phyloP scores from a whole-genome alignment of 2,329 filamentous ascomycete genomes.

The Talaromyces sp. region DNA sequence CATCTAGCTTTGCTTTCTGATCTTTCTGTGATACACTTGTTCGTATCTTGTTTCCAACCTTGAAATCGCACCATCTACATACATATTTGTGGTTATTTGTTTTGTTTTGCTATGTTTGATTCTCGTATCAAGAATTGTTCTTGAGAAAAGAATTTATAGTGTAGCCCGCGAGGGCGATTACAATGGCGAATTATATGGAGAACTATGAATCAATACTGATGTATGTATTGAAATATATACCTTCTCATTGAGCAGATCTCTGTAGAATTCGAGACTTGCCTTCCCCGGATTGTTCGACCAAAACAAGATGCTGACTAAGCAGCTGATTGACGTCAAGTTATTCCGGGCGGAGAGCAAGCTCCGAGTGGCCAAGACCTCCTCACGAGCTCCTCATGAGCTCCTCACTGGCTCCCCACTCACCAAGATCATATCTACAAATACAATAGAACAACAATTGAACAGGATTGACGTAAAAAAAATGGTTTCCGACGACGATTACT shows the following conservation, averaged over 20 bases:
- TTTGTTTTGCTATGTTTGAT: background rate
- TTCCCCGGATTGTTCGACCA: background rate
- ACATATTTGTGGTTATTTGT: background rate
- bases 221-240: no score
- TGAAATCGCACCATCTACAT: background rate
- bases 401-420: background rate
- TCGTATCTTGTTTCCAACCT: slow-evolving; percentile 2
- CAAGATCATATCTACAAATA: background rate
- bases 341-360: slow-evolving; percentile 1
- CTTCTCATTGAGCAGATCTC: background rate
- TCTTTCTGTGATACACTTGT: slow-evolving; percentile 5
- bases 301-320: background rate
- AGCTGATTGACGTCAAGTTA: background rate
- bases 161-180: slow-evolving; percentile 18
- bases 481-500: background rate
- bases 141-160: slow-evolving; percentile 13
- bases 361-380: background rate
- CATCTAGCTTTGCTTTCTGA: slow-evolving; percentile 1
- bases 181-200: background rate
- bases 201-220: background rate
- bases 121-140: background rate
- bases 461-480: background rate
- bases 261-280: background rate
- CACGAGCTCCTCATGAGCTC: background rate
- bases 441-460: background rate